Conservation (phyloP, 306 rosid species). For the Acacia melanoxylon region DNA sequence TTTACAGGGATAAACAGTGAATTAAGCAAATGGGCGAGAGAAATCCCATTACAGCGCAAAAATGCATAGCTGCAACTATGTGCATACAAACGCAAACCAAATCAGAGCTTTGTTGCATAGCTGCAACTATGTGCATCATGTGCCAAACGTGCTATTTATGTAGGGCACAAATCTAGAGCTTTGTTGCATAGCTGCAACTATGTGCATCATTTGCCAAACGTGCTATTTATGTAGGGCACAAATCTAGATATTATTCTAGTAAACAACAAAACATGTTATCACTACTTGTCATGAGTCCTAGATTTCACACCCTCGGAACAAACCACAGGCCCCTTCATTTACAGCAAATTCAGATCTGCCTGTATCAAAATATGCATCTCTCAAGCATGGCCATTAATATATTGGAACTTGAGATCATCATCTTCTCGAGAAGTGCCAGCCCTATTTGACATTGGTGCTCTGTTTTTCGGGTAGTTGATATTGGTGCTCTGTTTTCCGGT, state of each 20-base stretch:
- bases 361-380: background rate
- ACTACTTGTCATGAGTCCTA: background rate
- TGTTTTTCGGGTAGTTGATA: slow-evolving; percentile 31
- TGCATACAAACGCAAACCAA: no score
- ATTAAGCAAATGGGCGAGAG: no score
- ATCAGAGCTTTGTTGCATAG: no score
- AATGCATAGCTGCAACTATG: no score
- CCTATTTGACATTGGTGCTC: slow-evolving; percentile 22
- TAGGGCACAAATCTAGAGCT: background rate
- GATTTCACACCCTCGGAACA: background rate
- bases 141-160: background rate
- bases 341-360: background rate
- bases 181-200: no score
- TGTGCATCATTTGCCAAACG: no score
- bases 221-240: background rate
- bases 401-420: slow-evolving; percentile 33
- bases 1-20: no score
- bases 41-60: no score
- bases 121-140: no score
- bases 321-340: background rate
- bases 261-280: background rate
- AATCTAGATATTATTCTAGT: background rate
- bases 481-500: slow-evolving; percentile 32
- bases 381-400: slow-evolving; percentile 27
- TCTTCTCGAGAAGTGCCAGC: slow-evolving; percentile 41